Evolutionary conservation across 176 grass and related monocot genomes (phyloP).

Genomic region (Triticum turgidum): DNA sequence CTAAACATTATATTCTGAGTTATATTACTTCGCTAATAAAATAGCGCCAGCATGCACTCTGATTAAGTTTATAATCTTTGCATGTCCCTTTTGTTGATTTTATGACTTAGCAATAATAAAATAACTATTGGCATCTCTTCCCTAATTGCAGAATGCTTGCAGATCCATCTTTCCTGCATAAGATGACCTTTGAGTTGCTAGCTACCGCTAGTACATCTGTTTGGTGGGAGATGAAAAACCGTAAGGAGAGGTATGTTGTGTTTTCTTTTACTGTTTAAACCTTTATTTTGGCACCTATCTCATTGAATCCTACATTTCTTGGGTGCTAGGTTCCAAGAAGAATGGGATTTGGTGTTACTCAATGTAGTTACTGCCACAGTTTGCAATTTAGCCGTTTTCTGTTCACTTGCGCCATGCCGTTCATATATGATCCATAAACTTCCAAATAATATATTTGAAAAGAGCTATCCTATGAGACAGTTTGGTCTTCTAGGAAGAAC

Average conservation of each 20-base stretch:
- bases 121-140: background rate
- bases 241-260: conserved; percentile 56
- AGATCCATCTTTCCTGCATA: conserved; percentile 72
- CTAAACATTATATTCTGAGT: background rate
- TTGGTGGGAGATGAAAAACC: conserved; percentile 66
- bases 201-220: conserved; percentile 42
- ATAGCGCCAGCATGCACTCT: background rate
- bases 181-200: conserved; percentile 57
- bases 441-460: conserved; percentile 76
- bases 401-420: conserved; percentile 68
- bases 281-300: background rate
- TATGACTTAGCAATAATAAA: background rate
- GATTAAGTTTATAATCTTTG: background rate
- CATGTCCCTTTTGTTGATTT: background rate
- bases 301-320: conserved; percentile 9
- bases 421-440: conserved; percentile 79
- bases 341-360: conserved; percentile 68
- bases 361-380: conserved; percentile 58
- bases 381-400: conserved; percentile 65
- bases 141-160: conserved; percentile 67
- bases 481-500: conserved; percentile 65
- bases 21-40: background rate
- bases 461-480: conserved; percentile 64
- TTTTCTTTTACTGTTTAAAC: background rate
- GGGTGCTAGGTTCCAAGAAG: conserved; percentile 60